Percentiles rank a stretch among this genome's conserved stretches.
phyloP scores from a whole-genome alignment of 768 basidiomycete genomes.

The Russula griseocarnosa region DNA sequence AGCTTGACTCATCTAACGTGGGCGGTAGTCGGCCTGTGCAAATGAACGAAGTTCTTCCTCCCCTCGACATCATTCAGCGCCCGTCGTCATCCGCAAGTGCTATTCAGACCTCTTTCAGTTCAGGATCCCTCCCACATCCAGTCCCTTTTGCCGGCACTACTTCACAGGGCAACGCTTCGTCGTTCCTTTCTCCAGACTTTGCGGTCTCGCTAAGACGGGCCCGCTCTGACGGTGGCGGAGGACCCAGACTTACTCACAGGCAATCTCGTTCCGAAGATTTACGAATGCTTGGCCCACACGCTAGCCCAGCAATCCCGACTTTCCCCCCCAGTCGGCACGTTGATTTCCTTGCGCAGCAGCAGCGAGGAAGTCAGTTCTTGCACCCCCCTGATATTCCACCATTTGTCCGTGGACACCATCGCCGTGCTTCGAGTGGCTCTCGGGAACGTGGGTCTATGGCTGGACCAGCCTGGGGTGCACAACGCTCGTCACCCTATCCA shows the following conservation, averaged over 20 bases:
- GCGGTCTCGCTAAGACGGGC: conserved; percentile 44
- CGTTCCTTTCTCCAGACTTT: conserved; percentile 37
- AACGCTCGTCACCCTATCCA: conserved; percentile 29
- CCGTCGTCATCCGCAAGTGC: conserved; percentile 25
- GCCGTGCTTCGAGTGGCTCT: conserved; percentile 43
- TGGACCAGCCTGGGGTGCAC: conserved; percentile 12
- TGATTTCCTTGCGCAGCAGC: conserved; percentile 38
- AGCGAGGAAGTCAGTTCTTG: conserved; percentile 37
- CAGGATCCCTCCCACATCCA: conserved; percentile 19
- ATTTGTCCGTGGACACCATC: conserved; percentile 41
- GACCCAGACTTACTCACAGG: conserved; percentile 35
- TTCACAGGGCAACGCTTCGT: conserved; percentile 16
- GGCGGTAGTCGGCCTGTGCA: conserved; percentile 8
- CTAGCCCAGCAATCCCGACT: conserved; percentile 25
- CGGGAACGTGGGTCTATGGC: conserved; percentile 33
- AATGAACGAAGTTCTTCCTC: conserved; percentile 25
- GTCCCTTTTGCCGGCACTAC: conserved; percentile 20
- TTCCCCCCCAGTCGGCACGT: conserved; percentile 37
- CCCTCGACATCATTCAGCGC: conserved; percentile 20
- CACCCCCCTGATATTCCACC: conserved; percentile 40
- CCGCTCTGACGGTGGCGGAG: conserved; percentile 46
- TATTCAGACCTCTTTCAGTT: conserved; percentile 23
- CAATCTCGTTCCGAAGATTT: conserved; percentile 64
- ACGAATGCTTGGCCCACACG: conserved; percentile 35
- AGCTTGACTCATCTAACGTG: conserved; percentile 11